Evolutionary conservation across 2,329 filamentous ascomycete species (phyloP), one percentile per base, ranked within the genome.

Genomic region (Magnaporthiopsis incrustans): DNA sequence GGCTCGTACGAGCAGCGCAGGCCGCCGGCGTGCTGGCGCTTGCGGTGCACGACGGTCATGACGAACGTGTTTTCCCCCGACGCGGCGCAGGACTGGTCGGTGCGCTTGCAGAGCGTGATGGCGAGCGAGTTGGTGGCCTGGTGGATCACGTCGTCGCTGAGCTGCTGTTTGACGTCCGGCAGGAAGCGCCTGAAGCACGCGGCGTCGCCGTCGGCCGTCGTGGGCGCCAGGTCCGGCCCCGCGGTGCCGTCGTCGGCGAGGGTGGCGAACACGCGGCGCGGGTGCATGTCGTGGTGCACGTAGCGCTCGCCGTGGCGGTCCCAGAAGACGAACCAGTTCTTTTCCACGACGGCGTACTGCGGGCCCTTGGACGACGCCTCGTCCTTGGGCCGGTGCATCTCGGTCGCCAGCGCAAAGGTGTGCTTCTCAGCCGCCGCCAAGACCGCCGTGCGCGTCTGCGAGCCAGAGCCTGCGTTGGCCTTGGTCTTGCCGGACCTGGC

Each of bases 271-370:
- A 74, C 74, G 0, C 85, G 80, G 25, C 73, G 73, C 0, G 83
- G 84, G 0, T 70, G 67, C 2, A 85, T 69, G 66, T 86, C 82
- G 70, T 85, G 79, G 69, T 87, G 84, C 1, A 77, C 75, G 69
- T 84, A 84, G 61, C 78, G 72, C 26, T 76, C 70, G 6, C 77
- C 78, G 0, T 74, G 65, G 0, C 66, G 65, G 66, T 85, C 83
- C 84, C 84, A 87, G 73, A 87, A 87, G 2, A 83, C 66, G 67
- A 87, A 87, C 76, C 79, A 88, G 68, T 88, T 87, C 78, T 87
- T 87, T 73, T 88, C 84, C 32, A 86, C 68, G 0, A 68, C 50
- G 3, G 70, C 69, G 68, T 74, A 81, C 0, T 81, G 78, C 30
- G 30, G 30, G 30, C 30, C 7, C 30, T 30, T 30, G 4, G 30